phyloP scores from a whole-genome alignment of 768 basidiomycete genomes.

The Clavaria fumosa region DNA sequence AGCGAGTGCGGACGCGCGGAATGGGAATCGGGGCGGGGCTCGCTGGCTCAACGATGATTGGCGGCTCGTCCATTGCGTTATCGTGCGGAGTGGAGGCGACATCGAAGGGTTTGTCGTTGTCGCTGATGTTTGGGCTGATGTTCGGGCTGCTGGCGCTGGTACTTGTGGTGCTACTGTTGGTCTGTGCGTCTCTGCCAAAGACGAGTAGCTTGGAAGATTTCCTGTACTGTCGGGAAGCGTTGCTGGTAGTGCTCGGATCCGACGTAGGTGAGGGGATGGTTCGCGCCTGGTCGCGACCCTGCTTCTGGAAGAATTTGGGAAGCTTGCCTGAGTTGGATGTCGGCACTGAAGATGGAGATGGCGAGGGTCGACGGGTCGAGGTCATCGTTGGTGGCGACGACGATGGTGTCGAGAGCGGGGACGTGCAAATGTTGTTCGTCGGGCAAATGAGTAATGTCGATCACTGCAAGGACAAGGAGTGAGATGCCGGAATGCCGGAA shows the following conservation, averaged over 20 bases:
- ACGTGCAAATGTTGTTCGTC: too few relatives aligned
- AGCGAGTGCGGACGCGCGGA: constrained; percentile 38
- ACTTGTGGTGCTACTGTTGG: constrained; percentile 15
- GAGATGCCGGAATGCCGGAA: too few relatives aligned
- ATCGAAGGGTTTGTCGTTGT: not conserved
- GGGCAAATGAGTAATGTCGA: too few relatives aligned
- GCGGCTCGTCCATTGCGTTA: constrained; percentile 31
- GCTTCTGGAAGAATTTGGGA: constrained; percentile 54
- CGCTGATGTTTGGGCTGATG: not conserved
- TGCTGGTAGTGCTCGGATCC: constrained; percentile 15
- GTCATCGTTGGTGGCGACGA: constrained; percentile 2
- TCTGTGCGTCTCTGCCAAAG: too few relatives aligned
- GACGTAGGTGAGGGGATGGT: too few relatives aligned
- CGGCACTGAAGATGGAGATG: constrained; percentile 28
- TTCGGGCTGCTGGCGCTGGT: not conserved
- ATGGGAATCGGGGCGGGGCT: constrained; percentile 36
- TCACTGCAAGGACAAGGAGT: too few relatives aligned
- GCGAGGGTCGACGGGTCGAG: constrained; percentile 18
- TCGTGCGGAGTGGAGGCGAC: too few relatives aligned
- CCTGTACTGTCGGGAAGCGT: constrained; percentile 16
- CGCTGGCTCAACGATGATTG: constrained; percentile 57
- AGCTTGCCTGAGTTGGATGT: too few relatives aligned
- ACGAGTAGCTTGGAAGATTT: too few relatives aligned
- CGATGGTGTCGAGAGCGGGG: too few relatives aligned
- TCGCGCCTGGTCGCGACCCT: too few relatives aligned